These are phyloP conservation scores for Saccharomycopsis guyanensis DNA, from an alignment of 805 yeast species.

Conservation along the genomic window DNA sequence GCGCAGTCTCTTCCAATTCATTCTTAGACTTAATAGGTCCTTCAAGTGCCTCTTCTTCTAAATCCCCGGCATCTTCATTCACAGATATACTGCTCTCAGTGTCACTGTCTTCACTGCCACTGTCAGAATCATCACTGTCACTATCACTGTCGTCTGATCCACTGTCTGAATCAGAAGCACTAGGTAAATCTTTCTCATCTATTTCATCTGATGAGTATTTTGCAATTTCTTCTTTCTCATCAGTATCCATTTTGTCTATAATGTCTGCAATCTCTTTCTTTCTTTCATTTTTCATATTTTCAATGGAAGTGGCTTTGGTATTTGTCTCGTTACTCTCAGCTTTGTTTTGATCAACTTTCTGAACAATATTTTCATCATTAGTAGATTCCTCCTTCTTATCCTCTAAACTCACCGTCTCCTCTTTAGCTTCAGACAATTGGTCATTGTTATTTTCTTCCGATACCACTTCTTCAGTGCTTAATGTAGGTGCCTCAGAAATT, in stretches of 20 bases:
- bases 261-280: slow-evolving; percentile 5
- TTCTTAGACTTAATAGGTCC: slow-evolving; percentile 77
- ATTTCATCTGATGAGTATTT: slow-evolving; percentile 8
- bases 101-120: slow-evolving; percentile 27
- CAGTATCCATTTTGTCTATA: slow-evolving; percentile 1
- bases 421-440: too few relatives aligned
- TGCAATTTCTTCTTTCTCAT: background rate
- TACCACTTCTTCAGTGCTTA: too few relatives aligned
- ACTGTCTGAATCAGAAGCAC: background rate
- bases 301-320: too few relatives aligned
- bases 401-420: too few relatives aligned
- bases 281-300: background rate
- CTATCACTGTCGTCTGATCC: slow-evolving; percentile 14
- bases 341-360: too few relatives aligned
- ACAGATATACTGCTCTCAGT: slow-evolving; percentile 24
- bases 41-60: slow-evolving; percentile 34
- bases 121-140: slow-evolving; percentile 24
- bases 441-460: too few relatives aligned
- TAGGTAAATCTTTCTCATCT: background rate
- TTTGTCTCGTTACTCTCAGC: too few relatives aligned
- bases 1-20: slow-evolving; percentile 69
- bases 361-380: too few relatives aligned
- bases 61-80: slow-evolving; percentile 22
- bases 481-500: too few relatives aligned
- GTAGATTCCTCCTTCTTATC: too few relatives aligned